These are phyloP conservation scores for Fusarium cicatricum DNA, from an alignment of 2,329 filamentous ascomycete species.

Conservation along the genomic window DNA sequence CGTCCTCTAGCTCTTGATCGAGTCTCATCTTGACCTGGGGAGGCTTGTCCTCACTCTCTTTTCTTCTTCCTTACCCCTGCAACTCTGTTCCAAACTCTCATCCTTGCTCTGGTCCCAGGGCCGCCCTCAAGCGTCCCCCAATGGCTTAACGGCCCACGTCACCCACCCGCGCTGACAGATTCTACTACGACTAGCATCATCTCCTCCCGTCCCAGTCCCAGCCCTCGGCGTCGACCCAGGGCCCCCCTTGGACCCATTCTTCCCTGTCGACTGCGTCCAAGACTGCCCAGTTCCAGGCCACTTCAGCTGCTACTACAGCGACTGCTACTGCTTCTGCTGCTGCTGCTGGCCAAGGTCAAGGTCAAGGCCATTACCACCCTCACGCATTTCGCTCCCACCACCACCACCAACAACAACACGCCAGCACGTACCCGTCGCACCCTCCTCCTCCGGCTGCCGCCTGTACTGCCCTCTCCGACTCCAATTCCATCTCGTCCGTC, in stretches of 20 bases:
- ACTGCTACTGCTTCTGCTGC: slow-evolving; percentile 20
- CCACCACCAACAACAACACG: slow-evolving; percentile 25
- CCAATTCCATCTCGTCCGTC: slow-evolving; percentile 32
- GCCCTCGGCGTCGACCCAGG: slow-evolving; percentile 17
- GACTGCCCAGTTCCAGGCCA: neutral
- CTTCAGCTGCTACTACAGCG: slow-evolving; percentile 13
- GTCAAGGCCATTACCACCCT: slow-evolving; percentile 26
- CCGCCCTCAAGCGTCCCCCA: slow-evolving; percentile 10
- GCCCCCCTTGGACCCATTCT: slow-evolving; percentile 10
- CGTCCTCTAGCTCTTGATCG: slow-evolving; percentile 18
- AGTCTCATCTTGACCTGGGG: slow-evolving; percentile 31
- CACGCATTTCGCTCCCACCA: slow-evolving; percentile 28
- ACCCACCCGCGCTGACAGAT: slow-evolving; percentile 39
- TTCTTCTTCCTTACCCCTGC: too few relatives aligned
- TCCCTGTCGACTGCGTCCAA: neutral
- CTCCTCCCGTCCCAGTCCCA: slow-evolving; percentile 26
- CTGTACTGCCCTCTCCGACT: slow-evolving; percentile 31
- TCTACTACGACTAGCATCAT: slow-evolving; percentile 34
- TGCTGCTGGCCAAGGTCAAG: slow-evolving; percentile 13
- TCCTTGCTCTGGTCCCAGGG: slow-evolving; percentile 16
- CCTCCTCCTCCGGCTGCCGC: slow-evolving; percentile 25
- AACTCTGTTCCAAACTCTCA: too few relatives aligned
- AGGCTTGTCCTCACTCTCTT: slow-evolving; percentile 21
- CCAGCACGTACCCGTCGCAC: slow-evolving; percentile 30
- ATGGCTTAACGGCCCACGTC: slow-evolving; percentile 41